Evolutionary conservation across 352 stramenopile genomes (phyloP), one percentile per base, ranked within the genome.

Genomic region (Phytophthora idaei): DNA sequence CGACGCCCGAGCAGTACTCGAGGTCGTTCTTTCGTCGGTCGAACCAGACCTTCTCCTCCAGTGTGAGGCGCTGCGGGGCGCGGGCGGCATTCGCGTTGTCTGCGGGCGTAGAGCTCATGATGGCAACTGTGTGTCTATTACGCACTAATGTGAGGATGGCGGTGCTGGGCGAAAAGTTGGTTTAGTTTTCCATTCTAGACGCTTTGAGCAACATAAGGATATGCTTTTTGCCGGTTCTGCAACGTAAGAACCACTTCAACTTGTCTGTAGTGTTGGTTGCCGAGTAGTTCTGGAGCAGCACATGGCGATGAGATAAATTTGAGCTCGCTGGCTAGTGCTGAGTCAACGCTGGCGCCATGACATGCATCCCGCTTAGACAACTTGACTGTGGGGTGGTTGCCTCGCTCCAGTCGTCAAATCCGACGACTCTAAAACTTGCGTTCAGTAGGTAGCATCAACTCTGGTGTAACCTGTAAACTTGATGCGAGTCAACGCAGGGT

Each of bases 11-110:
- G 69, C 80, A 90, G 53, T 90, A 81, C 72, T 91, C 67, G 34
- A 94, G 56, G 59, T 93, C 84, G 17, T 56, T 81, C 58, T 78
- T 72, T 69, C 87, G 83, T 45, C 81, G 82, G 47, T 94, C 84
- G 56, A 88, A 89, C 87, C 87, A 94, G 32, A 92, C 57, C 60
- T 93, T 93, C 67, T 94, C 87, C 66, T 94, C 87, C 28, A 94
- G 76, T 49, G 84, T 92, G 50, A 92, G 73, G 15, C 80, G 84
- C 61, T 71, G 71, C 21, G 64, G 65, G 10, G 39, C 27, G n/a
- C 57, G 34, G 1, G 64, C 34, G 31, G 49, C 29, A 10, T 31
- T 27, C 17, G 67, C 31, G 36, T 36, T 6, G 45, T 44, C 57
- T 36, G 60, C 39, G 14, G 41, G 48, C 27, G 50, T 37, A 1